Base-by-base conservation (phyloP, 371 early-diverging fungal species). In the Zychaea mexicana region DNA sequence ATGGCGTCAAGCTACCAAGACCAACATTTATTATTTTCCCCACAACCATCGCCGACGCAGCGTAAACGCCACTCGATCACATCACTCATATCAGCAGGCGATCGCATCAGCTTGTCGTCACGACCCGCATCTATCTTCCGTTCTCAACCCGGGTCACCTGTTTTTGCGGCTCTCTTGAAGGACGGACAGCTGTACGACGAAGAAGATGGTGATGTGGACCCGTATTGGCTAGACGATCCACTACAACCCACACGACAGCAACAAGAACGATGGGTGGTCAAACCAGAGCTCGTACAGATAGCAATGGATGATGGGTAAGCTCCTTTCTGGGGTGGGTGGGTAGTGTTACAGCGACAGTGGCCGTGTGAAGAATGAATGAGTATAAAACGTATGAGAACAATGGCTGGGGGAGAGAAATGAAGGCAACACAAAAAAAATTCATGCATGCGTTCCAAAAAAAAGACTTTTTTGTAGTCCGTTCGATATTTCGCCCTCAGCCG, bases 251-350 rank as follows among this genome's bases (percentile, higher is more conserved):
- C 46, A 15, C 56, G 24, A 59, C 15, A 52, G 1, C 53, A 21
- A 9, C 36, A n/a, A 24, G 67, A 76, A 39, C 71, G 77, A 28
- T 76, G 78, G 77, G 32, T 55, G 9, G 52, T 78, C 12, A 72
- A 76, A 58, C 68, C 76, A 45, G 81, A 81, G 52, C 59, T 81
- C 21, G 65, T 70, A 0, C 72, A 68, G 26, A 45, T 81, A 9
- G 78, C 78, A 19, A 39, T 78, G 4, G 73, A 62, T 26, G 47
- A 81, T 60, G 77, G 77, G 81, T 81, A 76, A 61, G 64, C 49
- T 24, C 36, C 12, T 10, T 55, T 45, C 13, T 22, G 13, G 26
- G 21, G 15, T 45, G 26, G 12, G 46, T 22, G 39, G n/a, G 19
- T 9, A 15, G 27, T 45, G 57, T 8, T 21, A n/a, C n/a, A n/a